Conservation (phyloP, 371 early-diverging fungal species). For the Mortierella sp. region DNA sequence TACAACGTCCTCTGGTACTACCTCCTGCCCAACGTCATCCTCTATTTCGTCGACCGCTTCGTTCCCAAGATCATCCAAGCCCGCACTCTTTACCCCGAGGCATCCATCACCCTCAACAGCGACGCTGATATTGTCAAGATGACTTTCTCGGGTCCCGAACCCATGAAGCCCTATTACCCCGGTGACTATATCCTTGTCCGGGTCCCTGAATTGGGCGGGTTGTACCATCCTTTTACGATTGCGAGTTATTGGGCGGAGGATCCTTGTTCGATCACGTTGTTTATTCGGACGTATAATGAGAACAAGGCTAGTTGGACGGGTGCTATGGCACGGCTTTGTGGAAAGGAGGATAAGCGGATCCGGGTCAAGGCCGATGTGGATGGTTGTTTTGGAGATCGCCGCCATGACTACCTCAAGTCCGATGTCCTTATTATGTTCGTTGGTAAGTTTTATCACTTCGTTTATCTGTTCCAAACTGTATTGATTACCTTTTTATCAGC, state of each 20-base stretch:
- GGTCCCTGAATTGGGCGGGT: constrained; percentile 33
- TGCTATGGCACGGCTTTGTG: constrained; percentile 35
- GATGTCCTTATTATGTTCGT: constrained; percentile 46
- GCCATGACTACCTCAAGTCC: constrained; percentile 55
- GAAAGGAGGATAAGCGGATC: constrained; percentile 52
- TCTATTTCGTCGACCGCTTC: constrained; percentile 48
- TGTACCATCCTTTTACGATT: constrained; percentile 58
- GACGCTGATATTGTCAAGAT: constrained; percentile 54
- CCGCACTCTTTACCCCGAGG: constrained; percentile 42
- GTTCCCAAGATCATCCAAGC: constrained; percentile 55
- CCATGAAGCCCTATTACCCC: constrained; percentile 58
- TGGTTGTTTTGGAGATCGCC: constrained; percentile 56
- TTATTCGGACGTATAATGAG: constrained; percentile 44
- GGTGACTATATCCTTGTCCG: constrained; percentile 49
- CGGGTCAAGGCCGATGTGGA: constrained; percentile 44
- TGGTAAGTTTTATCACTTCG: constrained; percentile 10
- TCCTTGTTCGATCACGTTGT: constrained; percentile 47
- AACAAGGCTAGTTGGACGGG: constrained; percentile 50
- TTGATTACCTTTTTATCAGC: too few species aligned
- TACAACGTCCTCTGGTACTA: constrained; percentile 54
- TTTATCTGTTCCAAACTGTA: background rate
- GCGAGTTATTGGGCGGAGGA: constrained; percentile 57
- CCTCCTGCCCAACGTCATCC: constrained; percentile 42
- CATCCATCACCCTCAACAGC: constrained; percentile 43
- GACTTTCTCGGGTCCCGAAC: constrained; percentile 47